Base-by-base conservation (phyloP, 2,329 filamentous ascomycete genomes). In the Colletotrichum viniferum region DNA sequence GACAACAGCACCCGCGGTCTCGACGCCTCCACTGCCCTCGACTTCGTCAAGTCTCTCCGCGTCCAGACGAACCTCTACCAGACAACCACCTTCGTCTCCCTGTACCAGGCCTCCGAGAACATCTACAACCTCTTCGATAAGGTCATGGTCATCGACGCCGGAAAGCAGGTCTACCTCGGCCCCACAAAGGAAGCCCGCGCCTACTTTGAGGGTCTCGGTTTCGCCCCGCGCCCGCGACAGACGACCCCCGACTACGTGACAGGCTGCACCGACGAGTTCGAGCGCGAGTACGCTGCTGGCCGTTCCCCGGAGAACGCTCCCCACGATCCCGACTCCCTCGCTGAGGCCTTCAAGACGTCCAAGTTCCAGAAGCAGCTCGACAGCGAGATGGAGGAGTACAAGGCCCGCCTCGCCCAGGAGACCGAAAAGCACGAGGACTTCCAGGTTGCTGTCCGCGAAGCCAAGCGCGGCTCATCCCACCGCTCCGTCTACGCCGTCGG, bases 101-200 rank as follows among this genome's bases (percentile, higher is more conserved):
- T 98, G 0, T 98, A 97, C 83, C 95, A 97, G 81, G 95, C 94
- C 0, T 95, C 93, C 0, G 94, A 97, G 84, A 95, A 92, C 79
- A 95, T 96, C 76, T 96, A 95, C 85, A 88, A 88, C 26, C 91
- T 92, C 38, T 96, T 96, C 77, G 95, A 97, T 86, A 97, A 96
- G 83, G 94, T 97, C 14, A 86, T 97, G 80, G 93, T 96, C 43
- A 94, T 97, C 71, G 94, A 96, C 76, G 90, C 91, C 55, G 95
- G 95, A 3, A 90, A 90, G 32, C 92, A 96, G 81, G 93, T 95
- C 38, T 97, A 92, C 85, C 96, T 94, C 75, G 95, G 95, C 1
- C 92, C 93, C 0, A 85, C 90, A 0, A 83, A 88, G 2, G 90
- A 94, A 77, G 95, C 95, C 2, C 88, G 94, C 30, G 84, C 84